Conservation (phyloP, 108 stramenopile species). For the Nannochloropsis oceanica region DNA sequence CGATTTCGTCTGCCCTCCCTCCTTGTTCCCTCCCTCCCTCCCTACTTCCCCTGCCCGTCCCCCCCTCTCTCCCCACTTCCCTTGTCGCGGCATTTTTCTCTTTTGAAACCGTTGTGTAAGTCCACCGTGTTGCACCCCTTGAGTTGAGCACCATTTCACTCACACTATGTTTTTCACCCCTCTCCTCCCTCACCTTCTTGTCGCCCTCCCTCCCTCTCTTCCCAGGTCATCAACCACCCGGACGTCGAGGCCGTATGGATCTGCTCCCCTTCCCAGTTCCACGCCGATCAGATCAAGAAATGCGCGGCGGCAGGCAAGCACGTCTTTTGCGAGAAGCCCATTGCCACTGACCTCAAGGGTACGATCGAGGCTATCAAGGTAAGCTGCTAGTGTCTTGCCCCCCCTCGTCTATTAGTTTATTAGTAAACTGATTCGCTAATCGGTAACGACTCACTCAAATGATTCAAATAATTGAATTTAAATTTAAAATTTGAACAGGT, state of each 20-base stretch:
- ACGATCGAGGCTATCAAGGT: conserved; percentile 27
- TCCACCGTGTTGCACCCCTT: too few species aligned
- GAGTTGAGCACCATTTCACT: too few species aligned
- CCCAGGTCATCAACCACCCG: conserved; percentile 2
- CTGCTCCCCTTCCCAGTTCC: conserved; percentile 31
- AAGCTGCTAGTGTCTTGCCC: background rate
- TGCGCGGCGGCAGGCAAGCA: conserved; percentile 27
- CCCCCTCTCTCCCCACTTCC: too few species aligned
- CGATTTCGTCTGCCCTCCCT: background rate
- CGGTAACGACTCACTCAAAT: too few species aligned
- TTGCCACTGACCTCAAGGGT: conserved; percentile 24
- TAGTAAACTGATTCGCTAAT: too few species aligned
- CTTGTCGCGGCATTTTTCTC: too few species aligned
- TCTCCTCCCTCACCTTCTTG: background rate
- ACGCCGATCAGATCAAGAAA: conserved; percentile 25
- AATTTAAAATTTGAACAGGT: background rate
- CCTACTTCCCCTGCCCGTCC: too few species aligned
- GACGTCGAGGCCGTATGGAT: conserved; percentile 32
- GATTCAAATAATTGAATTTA: too few species aligned
- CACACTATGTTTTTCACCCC: too few species aligned
- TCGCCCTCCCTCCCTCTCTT: background rate
- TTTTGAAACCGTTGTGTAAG: too few species aligned
- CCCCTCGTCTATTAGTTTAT: background rate
- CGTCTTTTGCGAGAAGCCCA: conserved; percentile 36
- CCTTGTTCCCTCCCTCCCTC: too few species aligned